Base-by-base conservation (phyloP, 2,329 filamentous ascomycete genomes). In the Tolypocladium tundrense region DNA sequence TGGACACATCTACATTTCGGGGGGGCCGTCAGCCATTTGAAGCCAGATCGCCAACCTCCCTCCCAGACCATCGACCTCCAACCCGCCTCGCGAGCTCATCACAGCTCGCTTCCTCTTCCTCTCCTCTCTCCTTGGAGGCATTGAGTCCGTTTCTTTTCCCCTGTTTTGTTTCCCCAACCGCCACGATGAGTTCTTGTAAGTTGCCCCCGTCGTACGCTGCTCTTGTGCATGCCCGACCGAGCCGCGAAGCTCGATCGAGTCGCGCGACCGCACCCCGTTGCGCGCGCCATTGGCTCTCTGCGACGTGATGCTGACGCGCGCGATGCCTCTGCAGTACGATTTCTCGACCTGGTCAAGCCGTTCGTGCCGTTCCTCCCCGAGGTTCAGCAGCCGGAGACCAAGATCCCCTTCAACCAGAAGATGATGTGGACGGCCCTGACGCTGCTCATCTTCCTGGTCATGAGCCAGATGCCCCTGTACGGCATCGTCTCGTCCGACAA, bases 381-480 rank as follows among this genome's bases (percentile, higher is more conserved):
- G 88, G 94, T 99, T 78, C 89, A 93, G 80, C 88, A 95, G 72
- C 94, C 94, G 68, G 94, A 99, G 81, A 96, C 92, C 75, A 97
- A 97, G 83, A 88, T 96, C 60, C 91, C 92, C 67, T 99, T 99
- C 87, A 95, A 97, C 83, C 94, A 97, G 78, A 92, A 93, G 83
- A 79, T 94, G 81, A 93, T 93, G 90, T 94, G 90, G 90, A 94
- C 90, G 65, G 90, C 88, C 74, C 86, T 93, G 74, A 97, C 94
- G 65, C 85, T 99, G 68, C 82, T 99, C 75, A 95, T 97, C 80
- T 99, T 99, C 86, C 81, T 99, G 83, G 91, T 99, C 77, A 99
- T 99, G 94, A 97, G 91, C 80, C 94, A 97, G 81, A 97, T 99
- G 94, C 92, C 94, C 64, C 80, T 94, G 62, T 99, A 99, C 79